These are phyloP conservation scores for Sclerotinia sclerotiorum DNA, from an alignment of 2,329 filamentous ascomycete genomes.

Conservation along the genomic window DNA sequence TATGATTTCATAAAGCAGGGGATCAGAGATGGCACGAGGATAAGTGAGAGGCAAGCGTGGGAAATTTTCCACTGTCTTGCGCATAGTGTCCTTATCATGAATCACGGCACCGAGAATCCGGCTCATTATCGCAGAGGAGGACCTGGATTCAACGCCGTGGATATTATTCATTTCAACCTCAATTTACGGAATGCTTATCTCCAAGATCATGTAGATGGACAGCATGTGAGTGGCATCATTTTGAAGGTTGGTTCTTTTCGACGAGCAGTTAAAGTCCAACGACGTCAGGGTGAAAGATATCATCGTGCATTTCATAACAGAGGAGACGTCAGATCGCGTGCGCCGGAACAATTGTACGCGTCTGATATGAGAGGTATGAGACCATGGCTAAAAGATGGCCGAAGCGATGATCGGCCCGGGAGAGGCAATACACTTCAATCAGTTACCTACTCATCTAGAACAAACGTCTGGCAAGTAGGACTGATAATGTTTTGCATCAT, in stretches of 20 bases:
- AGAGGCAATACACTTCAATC: background rate
- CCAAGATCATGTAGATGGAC: background rate
- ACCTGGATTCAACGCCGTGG: background rate
- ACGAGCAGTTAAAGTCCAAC: background rate
- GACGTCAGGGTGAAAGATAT: background rate
- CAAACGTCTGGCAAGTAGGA: background rate
- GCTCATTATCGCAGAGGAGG: background rate
- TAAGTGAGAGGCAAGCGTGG: background rate
- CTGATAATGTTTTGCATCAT: background rate
- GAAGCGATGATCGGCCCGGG: background rate
- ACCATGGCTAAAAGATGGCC: background rate
- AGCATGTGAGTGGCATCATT: background rate
- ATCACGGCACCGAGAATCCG: background rate
- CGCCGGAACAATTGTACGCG: background rate
- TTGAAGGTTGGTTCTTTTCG: background rate
- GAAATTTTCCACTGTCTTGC: slow-evolving; percentile 3
- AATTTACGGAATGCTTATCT: background rate
- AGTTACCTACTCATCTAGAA: background rate
- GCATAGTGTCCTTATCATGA: background rate
- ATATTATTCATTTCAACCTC: background rate
- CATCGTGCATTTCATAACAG: background rate
- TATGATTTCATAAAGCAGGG: background rate
- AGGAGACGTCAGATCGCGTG: background rate
- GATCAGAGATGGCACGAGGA: background rate
- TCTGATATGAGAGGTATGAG: background rate